phyloP scores from a whole-genome alignment of 2,329 filamentous ascomycete species.

The Colletotrichum eleusines region DNA sequence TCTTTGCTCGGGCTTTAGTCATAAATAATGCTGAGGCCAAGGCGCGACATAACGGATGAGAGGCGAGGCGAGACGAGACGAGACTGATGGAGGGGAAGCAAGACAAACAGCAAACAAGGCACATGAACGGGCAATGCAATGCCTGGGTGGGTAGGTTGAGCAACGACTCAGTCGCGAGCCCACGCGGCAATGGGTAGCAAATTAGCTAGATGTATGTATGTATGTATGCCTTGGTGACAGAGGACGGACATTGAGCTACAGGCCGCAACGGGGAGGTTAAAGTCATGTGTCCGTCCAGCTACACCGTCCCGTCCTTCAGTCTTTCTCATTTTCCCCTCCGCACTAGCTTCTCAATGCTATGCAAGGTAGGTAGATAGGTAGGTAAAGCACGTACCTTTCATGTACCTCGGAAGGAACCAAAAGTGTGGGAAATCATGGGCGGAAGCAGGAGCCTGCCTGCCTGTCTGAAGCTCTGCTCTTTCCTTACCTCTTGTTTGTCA shows the following conservation, averaged over 20 bases:
- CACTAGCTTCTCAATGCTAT: slow-evolving; percentile 25
- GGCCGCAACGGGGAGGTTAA: background rate
- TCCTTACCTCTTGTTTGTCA: background rate
- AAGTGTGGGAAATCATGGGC: background rate
- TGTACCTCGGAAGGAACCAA: slow-evolving; percentile 2
- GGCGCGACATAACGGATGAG: slow-evolving; percentile 22
- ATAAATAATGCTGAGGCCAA: slow-evolving; percentile 32
- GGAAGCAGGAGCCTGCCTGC: slow-evolving; percentile 2
- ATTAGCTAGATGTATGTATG: background rate
- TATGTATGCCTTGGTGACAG: background rate
- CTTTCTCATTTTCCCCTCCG: background rate
- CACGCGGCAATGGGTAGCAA: too few relatives aligned
- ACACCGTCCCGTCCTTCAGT: background rate
- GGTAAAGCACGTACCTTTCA: background rate
- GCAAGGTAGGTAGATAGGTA: background rate
- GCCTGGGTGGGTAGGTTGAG: too few relatives aligned
- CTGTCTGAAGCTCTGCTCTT: too few relatives aligned
- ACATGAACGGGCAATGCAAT: background rate
- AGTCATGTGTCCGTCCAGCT: background rate
- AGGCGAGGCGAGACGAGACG: slow-evolving; percentile 10
- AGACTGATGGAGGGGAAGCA: background rate
- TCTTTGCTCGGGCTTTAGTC: slow-evolving; percentile 19
- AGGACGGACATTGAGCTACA: background rate
- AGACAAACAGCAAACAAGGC: background rate
- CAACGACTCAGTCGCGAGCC: too few relatives aligned